Evolutionary conservation across 164 flowering plant species (phyloP), one percentile per base, ranked within the genome.

Genomic region (Brasenia schreberi): DNA sequence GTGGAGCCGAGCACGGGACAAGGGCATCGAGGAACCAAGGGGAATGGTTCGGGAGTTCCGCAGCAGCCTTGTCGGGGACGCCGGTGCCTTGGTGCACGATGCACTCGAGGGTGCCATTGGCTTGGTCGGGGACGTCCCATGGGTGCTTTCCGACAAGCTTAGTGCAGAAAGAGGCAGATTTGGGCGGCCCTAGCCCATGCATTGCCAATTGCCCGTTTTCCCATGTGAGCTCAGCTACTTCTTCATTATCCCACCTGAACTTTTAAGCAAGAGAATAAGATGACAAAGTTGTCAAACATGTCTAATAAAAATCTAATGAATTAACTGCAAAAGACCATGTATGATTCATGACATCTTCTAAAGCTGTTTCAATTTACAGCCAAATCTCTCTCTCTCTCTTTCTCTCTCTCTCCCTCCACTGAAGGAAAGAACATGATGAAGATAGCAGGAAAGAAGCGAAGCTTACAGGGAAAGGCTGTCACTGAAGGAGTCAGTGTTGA

Each of bases 141-240:
- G 56, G 12, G 56, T 49, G 56, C 56, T 14, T 49, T 4, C 16
- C 16, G 10, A 14, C 56, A 16, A 14, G 12, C 56, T 9, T 9
- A 9, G 10, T 49, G 56, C 16, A 49, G 56, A 14, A 49, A 59
- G 61, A 10, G 9, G 70, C 67, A 44, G 63, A 67, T 5, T 89
- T 82, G 53, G 89, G 90, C 0, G 72, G 83, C 1, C 87, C 90
- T 5, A 92, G 71, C 6, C 88, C 89, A 75, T 92, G 92, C 89
- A 89, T 76, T 64, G 86, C 78, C 63, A 86, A 62, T 63, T 91
- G 93, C 5, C 97, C 97, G 67, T 88, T 88, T 69, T 87, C 86
- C 97, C 96, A 91, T 19, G 89, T 89, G 68, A 91, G 75, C 80
- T 91, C 97, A 18, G 96, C 90, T 39, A 92, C 89, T 69, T 33